These are phyloP conservation scores for Aureobasidium mangrovei DNA, from an alignment of 2,329 filamentous ascomycete species.

Conservation along the genomic window DNA sequence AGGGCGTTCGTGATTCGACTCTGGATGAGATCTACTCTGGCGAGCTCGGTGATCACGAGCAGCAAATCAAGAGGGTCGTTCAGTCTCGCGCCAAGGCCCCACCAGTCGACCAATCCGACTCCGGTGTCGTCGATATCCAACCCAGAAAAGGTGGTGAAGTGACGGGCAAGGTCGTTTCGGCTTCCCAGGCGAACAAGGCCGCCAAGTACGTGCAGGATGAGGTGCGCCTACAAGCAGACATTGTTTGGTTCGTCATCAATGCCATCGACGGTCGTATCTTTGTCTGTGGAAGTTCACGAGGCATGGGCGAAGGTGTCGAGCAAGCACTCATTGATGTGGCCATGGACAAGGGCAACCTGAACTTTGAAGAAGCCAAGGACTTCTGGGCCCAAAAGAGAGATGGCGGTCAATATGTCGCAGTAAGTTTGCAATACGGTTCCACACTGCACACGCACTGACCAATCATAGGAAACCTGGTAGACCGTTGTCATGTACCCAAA, in stretches of 20 bases:
- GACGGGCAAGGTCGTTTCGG: constrained; percentile 65
- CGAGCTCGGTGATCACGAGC: constrained; percentile 87
- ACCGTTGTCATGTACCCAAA: background rate
- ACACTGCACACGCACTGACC: background rate
- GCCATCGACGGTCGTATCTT: constrained; percentile 92
- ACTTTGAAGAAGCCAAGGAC: constrained; percentile 67
- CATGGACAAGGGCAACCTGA: constrained; percentile 84
- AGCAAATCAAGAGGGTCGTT: constrained; percentile 43
- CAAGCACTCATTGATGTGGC: constrained; percentile 79
- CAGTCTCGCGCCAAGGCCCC: constrained; percentile 31
- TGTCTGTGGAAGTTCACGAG: constrained; percentile 88
- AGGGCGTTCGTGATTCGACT: constrained; percentile 86
- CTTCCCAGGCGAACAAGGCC: constrained; percentile 52
- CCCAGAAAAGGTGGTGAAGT: constrained; percentile 50
- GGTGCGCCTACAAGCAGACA: constrained; percentile 78
- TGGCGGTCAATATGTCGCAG: constrained; percentile 85
- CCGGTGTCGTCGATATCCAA: constrained; percentile 19
- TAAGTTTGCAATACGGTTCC: constrained; percentile 1
- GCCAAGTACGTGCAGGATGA: constrained; percentile 95
- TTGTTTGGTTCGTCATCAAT: constrained; percentile 98
- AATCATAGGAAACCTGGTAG: constrained; percentile 11
- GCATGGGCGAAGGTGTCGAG: constrained; percentile 97
- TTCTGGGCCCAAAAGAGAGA: constrained; percentile 93
- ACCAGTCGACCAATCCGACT: constrained; percentile 23
- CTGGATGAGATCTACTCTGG: constrained; percentile 95